Conservation (phyloP, 2,329 filamentous ascomycete species). For the Scopulariopsis brevicaulis region DNA sequence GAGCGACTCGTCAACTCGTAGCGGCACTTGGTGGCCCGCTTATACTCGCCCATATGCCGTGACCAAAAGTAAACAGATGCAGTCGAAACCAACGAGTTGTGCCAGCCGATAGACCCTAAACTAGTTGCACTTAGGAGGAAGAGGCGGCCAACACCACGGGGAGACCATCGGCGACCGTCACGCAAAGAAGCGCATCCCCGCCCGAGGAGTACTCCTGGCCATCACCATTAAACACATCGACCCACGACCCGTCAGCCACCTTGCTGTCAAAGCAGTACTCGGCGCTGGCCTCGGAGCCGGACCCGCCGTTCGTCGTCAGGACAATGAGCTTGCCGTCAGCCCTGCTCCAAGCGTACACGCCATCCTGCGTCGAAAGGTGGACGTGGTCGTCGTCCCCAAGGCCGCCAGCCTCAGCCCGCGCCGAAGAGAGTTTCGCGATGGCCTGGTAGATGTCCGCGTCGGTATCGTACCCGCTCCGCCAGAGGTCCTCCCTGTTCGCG, state of each 20-base stretch:
- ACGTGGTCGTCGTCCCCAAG: slow-evolving; percentile 29
- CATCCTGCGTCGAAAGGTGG: slow-evolving; percentile 26
- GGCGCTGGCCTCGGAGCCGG: slow-evolving; percentile 21
- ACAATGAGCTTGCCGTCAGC: slow-evolving; percentile 29
- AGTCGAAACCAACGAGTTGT: too few relatives aligned
- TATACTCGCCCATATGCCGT: too few relatives aligned
- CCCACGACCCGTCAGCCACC: slow-evolving; percentile 24
- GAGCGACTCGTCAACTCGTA: too few relatives aligned
- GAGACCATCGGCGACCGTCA: slow-evolving; percentile 26
- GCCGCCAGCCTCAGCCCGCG: slow-evolving; percentile 31
- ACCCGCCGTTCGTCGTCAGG: slow-evolving; percentile 30
- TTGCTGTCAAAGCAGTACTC: slow-evolving; percentile 29
- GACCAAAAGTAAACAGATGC: too few relatives aligned
- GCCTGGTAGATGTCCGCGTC: slow-evolving; percentile 34
- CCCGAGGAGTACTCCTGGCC: slow-evolving; percentile 21
- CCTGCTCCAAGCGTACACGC: slow-evolving; percentile 32
- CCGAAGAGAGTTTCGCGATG: slow-evolving; percentile 29
- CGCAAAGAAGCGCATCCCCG: slow-evolving; percentile 25
- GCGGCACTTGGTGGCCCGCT: too few relatives aligned
- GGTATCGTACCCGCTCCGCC: slow-evolving; percentile 38
- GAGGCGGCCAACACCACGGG: slow-evolving; percentile 24
- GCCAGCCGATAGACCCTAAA: not conserved
- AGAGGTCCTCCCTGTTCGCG: slow-evolving; percentile 45
- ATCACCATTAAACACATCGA: slow-evolving; percentile 21
- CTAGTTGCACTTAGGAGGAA: not conserved